Evolutionary conservation across 169 alveolate genomes (phyloP).

Genomic region (Theileria equi): DNA sequence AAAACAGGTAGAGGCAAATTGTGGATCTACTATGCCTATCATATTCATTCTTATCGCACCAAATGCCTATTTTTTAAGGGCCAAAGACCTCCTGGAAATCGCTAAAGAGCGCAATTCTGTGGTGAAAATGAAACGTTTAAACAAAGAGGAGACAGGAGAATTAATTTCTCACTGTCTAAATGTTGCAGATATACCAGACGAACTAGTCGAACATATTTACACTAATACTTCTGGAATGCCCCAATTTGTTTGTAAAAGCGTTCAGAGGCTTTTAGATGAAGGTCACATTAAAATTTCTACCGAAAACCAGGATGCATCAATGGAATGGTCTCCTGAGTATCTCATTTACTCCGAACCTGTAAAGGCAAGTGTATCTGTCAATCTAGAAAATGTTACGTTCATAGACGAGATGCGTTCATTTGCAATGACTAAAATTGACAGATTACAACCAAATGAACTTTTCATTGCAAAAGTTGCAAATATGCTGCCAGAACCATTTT

Average conservation of each 20-base stretch:
- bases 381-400: not conserved
- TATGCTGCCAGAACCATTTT: slow-evolving; percentile 21
- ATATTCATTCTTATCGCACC: slow-evolving; percentile 31
- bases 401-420: slow-evolving; percentile 37
- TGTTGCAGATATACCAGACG: slow-evolving; percentile 18
- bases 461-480: slow-evolving; percentile 48
- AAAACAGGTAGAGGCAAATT: not conserved
- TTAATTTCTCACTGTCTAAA: slow-evolving; percentile 21
- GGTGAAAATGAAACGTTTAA: slow-evolving; percentile 10
- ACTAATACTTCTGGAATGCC: slow-evolving; percentile 47
- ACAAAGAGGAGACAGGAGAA: not conserved
- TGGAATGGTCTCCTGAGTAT: too few species aligned
- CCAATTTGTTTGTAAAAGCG: slow-evolving; percentile 17
- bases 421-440: slow-evolving; percentile 38
- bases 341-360: too few species aligned
- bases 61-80: slow-evolving; percentile 6
- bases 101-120: slow-evolving; percentile 21
- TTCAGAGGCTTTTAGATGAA: slow-evolving; percentile 19
- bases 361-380: not conserved
- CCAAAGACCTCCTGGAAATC: slow-evolving; percentile 21
- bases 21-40: not conserved
- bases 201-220: slow-evolving; percentile 31
- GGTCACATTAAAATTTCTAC: not conserved
- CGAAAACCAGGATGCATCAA: too few species aligned
- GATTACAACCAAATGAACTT: slow-evolving; percentile 44